Evolutionary conservation across 2,329 filamentous ascomycete genomes (phyloP).

Genomic region (Fusarium sp.): DNA sequence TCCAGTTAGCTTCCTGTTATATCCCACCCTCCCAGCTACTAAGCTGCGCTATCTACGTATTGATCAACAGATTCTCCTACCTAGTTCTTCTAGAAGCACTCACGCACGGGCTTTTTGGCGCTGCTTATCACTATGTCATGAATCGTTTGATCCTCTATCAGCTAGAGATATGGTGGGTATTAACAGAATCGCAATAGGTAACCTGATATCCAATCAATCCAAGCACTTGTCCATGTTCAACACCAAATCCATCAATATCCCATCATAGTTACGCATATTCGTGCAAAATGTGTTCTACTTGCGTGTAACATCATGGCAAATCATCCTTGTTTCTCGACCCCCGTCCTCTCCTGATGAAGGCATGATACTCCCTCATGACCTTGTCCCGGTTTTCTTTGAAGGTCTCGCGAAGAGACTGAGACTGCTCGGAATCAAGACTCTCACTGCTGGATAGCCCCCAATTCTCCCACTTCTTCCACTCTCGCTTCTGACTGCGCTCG

Average conservation of each 20-base stretch:
- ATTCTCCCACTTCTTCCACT: constrained; percentile 27
- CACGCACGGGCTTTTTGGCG: background rate
- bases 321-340: constrained; percentile 20
- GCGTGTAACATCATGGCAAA: background rate
- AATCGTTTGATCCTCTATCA: background rate
- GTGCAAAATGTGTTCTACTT: background rate
- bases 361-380: constrained; percentile 17
- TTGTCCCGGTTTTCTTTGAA: constrained; percentile 24
- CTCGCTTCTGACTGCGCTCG: constrained; percentile 29
- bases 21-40: background rate
- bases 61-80: background rate
- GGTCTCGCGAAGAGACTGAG: constrained; percentile 25
- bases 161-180: background rate
- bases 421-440: constrained; percentile 19
- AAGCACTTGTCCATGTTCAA: background rate
- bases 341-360: constrained; percentile 21
- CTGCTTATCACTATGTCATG: background rate
- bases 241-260: background rate
- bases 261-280: background rate
- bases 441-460: constrained; percentile 31
- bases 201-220: background rate
- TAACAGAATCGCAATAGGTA: background rate
- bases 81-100: background rate
- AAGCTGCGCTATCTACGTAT: background rate
- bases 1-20: background rate